phyloP scores from a whole-genome alignment of 805 yeast genomes.

The Zygotorulaspora sp. region DNA sequence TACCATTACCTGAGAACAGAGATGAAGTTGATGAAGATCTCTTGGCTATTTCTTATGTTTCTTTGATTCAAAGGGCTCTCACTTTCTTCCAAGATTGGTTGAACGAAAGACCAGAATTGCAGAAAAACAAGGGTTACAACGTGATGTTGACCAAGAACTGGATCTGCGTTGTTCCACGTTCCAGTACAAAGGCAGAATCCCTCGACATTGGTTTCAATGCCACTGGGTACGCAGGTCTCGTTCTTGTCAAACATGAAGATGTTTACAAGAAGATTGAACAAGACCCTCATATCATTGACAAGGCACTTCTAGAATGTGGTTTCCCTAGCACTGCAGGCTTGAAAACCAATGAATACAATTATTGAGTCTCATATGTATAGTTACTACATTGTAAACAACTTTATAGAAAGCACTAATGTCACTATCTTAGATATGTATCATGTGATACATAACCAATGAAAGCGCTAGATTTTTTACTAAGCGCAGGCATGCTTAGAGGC shows the following conservation, averaged over 20 bases:
- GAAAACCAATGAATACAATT: constrained; percentile 60
- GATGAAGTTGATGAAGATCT: constrained; percentile 49
- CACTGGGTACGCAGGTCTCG: constrained; percentile 72
- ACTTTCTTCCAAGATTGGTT: constrained; percentile 57
- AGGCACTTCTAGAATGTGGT: constrained; percentile 61
- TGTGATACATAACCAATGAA: constrained; percentile 10
- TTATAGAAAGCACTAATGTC: neutral
- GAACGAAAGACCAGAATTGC: constrained; percentile 23
- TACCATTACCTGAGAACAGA: constrained; percentile 50
- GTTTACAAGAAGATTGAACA: constrained; percentile 45
- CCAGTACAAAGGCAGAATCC: constrained; percentile 47
- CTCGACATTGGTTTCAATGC: constrained; percentile 63
- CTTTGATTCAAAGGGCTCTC: constrained; percentile 65
- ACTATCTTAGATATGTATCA: neutral
- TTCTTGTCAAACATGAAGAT: constrained; percentile 67
- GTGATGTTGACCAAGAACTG: constrained; percentile 76
- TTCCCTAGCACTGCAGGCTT: constrained; percentile 57
- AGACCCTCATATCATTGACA: constrained; percentile 42
- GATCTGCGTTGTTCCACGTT: constrained; percentile 84
- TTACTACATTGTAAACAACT: no score
- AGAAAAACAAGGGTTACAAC: constrained; percentile 60
- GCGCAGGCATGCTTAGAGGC: neutral
- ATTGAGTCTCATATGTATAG: no score
- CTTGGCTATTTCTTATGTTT: constrained; percentile 64
- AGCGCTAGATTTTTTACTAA: neutral